A percentile compares a stretch with the other conserved stretches of the same genome.
Conservation (phyloP, 108 stramenopile species). For the Cyclotella cryptica region DNA sequence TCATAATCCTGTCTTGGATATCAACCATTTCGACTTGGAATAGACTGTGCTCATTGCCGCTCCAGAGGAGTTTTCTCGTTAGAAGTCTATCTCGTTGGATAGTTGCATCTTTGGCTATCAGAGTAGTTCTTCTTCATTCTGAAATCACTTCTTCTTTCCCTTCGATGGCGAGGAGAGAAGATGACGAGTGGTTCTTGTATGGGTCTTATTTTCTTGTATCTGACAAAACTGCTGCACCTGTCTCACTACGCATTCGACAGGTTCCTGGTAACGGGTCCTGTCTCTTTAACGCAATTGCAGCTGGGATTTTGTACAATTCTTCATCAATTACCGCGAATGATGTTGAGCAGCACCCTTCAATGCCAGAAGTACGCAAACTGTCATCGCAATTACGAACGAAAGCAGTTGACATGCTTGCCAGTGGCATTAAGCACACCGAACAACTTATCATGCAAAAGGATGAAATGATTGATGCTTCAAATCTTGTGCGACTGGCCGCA, state of each 20-base stretch:
- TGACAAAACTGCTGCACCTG: neutral
- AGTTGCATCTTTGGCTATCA: constrained; percentile 15
- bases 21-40: neutral
- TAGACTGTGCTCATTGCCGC: neutral
- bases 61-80: constrained; percentile 8
- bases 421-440: constrained; percentile 13
- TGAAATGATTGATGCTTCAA: constrained; percentile 64
- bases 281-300: constrained; percentile 79
- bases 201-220: constrained; percentile 24
- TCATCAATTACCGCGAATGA: neutral
- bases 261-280: constrained; percentile 92
- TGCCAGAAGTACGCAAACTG: constrained; percentile 14
- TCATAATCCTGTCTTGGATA: neutral
- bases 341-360: constrained; percentile 8
- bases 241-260: constrained; percentile 71
- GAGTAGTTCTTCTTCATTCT: constrained; percentile 34
- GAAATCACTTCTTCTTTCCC: constrained; percentile 17
- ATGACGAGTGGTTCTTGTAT: constrained; percentile 32
- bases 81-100: constrained; percentile 34
- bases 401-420: constrained; percentile 66
- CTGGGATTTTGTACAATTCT: constrained; percentile 21
- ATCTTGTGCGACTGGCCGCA: constrained; percentile 76
- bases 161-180: constrained; percentile 8
- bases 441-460: constrained; percentile 67
- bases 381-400: constrained; percentile 57